These are phyloP conservation scores for Cladosporium sp. DNA, from an alignment of 2,329 filamentous ascomycete species.

Conservation along the genomic window DNA sequence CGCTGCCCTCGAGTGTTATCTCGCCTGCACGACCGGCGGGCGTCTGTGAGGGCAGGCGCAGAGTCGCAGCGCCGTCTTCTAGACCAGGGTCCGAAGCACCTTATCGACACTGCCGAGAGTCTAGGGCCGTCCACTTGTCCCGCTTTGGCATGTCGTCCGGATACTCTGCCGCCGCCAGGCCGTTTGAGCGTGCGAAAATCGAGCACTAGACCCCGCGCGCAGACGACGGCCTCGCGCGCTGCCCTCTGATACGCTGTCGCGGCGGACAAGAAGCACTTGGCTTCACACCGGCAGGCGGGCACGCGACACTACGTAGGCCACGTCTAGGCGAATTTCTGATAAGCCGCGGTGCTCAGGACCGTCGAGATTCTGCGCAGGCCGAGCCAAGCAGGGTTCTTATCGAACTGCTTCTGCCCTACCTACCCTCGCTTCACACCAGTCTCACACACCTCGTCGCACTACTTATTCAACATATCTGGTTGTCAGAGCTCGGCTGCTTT, in stretches of 20 bases:
- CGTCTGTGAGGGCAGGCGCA: no score
- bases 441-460: background rate
- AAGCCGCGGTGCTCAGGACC: constrained; percentile 5
- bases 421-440: background rate
- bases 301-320: constrained; percentile 12
- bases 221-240: background rate
- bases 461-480: background rate
- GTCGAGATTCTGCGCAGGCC: no score
- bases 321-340: constrained; percentile 10
- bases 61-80: background rate
- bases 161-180: constrained; percentile 2
- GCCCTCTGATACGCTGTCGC: constrained; percentile 1
- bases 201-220: background rate
- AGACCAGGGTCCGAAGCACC: background rate
- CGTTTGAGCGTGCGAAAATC: background rate
- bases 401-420: background rate
- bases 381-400: background rate
- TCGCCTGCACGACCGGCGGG: background rate
- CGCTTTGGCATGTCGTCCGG: constrained; percentile 4
- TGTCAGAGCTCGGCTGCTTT: background rate
- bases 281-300: constrained; percentile 8
- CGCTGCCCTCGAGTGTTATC: background rate
- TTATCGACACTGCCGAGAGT: constrained; percentile 4
- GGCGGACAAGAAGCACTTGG: constrained; percentile 1
- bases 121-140: background rate